These are phyloP conservation scores for Suhomyces chickasaworum DNA, from an alignment of 1,139 yeast species.

Conservation along the genomic window DNA sequence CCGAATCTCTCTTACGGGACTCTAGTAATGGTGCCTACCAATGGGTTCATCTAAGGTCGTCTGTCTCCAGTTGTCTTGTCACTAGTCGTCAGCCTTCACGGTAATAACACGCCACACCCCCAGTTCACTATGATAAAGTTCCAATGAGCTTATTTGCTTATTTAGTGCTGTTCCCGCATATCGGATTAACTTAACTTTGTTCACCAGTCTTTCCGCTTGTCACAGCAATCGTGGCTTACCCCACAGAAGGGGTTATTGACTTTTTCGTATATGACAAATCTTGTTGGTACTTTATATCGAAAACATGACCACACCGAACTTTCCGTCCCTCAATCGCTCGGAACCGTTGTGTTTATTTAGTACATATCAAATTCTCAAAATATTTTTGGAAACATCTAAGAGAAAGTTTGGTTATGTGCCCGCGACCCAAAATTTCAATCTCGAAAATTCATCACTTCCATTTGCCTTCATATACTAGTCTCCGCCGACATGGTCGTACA, in stretches of 20 bases:
- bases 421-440: constrained; percentile 3
- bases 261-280: neutral
- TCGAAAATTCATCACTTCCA: constrained; percentile 2
- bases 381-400: neutral
- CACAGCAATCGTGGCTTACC: neutral
- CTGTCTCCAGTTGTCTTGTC: neutral
- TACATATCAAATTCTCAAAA: neutral
- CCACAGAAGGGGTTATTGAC: neutral
- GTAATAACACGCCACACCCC: neutral
- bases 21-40: no score
- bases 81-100: neutral
- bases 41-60: no score
- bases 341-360: neutral
- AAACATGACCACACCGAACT: neutral
- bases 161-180: neutral
- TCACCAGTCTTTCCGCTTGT: neutral
- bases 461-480: neutral
- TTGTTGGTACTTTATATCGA: neutral
- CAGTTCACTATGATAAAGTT: neutral
- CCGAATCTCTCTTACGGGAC: no score
- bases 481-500: constrained; percentile 61
- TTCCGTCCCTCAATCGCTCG: neutral
- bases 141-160: neutral
- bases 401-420: constrained; percentile 3
- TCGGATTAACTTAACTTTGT: neutral